These are phyloP conservation scores for Petasospora fabianii DNA, from an alignment of 1,139 yeast genomes.

Conservation along the genomic window DNA sequence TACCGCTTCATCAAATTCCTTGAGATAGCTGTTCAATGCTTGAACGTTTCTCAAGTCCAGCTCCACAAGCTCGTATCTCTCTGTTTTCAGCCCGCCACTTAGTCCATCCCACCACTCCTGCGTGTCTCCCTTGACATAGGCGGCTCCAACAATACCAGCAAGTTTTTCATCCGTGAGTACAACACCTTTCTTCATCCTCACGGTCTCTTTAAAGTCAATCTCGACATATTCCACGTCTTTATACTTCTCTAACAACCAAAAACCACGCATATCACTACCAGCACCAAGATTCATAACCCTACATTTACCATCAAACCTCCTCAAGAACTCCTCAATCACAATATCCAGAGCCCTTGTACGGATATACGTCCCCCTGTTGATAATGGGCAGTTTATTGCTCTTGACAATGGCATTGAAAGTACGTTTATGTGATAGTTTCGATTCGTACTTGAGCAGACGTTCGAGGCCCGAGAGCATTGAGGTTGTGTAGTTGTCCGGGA, in stretches of 20 bases:
- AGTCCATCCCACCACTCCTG: constrained; percentile 23
- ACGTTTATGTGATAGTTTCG: constrained; percentile 34
- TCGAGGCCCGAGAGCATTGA: constrained; percentile 34
- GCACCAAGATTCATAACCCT: constrained; percentile 87
- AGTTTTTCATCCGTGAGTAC: constrained; percentile 37
- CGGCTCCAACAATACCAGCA: constrained; percentile 23
- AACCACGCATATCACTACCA: constrained; percentile 91
- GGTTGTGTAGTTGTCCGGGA: constrained; percentile 49
- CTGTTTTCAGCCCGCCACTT: constrained; percentile 16
- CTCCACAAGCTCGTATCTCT: constrained; percentile 26
- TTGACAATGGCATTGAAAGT: constrained; percentile 39
- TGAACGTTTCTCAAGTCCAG: constrained; percentile 28
- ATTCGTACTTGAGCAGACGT: constrained; percentile 25
- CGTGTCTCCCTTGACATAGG: constrained; percentile 12
- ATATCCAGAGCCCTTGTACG: constrained; percentile 62
- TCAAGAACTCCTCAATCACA: constrained; percentile 49
- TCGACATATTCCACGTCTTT: constrained; percentile 50
- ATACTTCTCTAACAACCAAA: constrained; percentile 38
- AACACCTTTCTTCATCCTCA: constrained; percentile 55
- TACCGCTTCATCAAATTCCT: constrained; percentile 33
- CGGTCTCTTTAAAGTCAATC: constrained; percentile 68
- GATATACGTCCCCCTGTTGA: constrained; percentile 78
- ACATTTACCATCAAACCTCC: constrained; percentile 29
- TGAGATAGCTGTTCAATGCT: constrained; percentile 19
- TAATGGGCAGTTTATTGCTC: constrained; percentile 67